Evolutionary conservation across 2,329 filamentous ascomycete genomes (phyloP).

Genomic region (Arachnomyces sp.): DNA sequence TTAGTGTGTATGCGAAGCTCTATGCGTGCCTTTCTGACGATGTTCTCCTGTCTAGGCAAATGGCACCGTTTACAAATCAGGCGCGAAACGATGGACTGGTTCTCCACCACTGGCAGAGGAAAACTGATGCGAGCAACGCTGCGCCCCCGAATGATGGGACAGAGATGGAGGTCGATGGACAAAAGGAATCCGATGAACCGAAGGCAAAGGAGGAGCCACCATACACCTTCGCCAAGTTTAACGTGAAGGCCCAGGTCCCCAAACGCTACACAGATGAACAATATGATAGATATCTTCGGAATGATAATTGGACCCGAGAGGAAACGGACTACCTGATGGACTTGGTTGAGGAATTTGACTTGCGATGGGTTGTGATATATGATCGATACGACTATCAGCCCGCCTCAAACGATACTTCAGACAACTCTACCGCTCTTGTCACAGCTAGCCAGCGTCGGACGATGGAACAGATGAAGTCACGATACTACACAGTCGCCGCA

Average conservation of each 20-base stretch:
- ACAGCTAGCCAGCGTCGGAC: constrained; percentile 47
- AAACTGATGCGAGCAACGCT: constrained; percentile 40
- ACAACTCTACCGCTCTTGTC: constrained; percentile 40
- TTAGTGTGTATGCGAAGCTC: constrained; percentile 47
- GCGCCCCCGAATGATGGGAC: constrained; percentile 28
- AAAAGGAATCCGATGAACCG: constrained; percentile 27
- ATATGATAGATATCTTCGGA: constrained; percentile 67
- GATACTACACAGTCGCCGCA: constrained; percentile 81
- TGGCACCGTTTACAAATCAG: constrained; percentile 65
- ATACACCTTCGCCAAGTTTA: constrained; percentile 73
- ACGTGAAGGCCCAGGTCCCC: constrained; percentile 68
- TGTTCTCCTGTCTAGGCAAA: constrained; percentile 53
- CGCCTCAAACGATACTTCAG: constrained; percentile 19
- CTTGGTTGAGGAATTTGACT: constrained; percentile 66
- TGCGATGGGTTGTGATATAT: constrained; percentile 85
- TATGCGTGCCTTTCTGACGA: constrained; percentile 4
- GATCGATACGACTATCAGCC: constrained; percentile 73
- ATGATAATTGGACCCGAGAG: constrained; percentile 74
- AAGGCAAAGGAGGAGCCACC: constrained; percentile 34
- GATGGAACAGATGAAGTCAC: constrained; percentile 83
- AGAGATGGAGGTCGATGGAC: constrained; percentile 30
- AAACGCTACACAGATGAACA: constrained; percentile 73
- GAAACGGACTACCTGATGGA: constrained; percentile 88
- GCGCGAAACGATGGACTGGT: constrained; percentile 64
- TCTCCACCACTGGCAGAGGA: constrained; percentile 72